A percentile compares a stretch with the other conserved stretches of the same genome.
phyloP scores from a whole-genome alignment of 2,329 filamentous ascomycete genomes.

The Tolypocladium guangdongense region DNA sequence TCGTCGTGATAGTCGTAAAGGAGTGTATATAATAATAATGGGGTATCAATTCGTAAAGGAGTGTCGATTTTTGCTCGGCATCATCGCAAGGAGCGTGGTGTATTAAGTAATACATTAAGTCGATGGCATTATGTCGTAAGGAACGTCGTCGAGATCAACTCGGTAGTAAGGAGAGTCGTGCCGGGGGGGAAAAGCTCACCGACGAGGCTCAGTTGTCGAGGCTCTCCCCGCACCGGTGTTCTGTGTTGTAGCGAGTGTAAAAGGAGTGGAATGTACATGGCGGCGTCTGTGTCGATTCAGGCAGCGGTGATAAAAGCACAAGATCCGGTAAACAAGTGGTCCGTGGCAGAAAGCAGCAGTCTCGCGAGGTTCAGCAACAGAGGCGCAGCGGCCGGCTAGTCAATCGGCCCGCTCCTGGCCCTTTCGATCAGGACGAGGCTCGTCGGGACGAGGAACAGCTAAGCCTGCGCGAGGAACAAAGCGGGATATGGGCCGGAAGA shows the following conservation, averaged over 20 bases:
- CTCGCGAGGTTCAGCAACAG: background rate
- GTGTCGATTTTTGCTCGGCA: conserved; percentile 13
- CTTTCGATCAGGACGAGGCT: conserved; percentile 9
- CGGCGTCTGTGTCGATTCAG: conserved; percentile 18
- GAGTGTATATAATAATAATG: conserved; percentile 18
- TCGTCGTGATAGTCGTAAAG: conserved; percentile 26
- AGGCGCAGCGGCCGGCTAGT: conserved; percentile 11
- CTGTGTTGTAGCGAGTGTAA: conserved; percentile 20
- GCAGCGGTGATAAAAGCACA: background rate
- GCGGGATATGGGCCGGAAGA: conserved; percentile 23
- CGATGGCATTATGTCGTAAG: conserved; percentile 9
- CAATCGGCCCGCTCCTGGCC: conserved; percentile 22
- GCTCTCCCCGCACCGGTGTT: background rate
- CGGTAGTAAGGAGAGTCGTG: conserved; percentile 13
- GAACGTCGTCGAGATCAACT: conserved; percentile 22
- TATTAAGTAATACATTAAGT: conserved; percentile 20
- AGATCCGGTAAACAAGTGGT: background rate
- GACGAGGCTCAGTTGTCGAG: conserved; percentile 3
- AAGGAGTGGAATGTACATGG: conserved; percentile 27
- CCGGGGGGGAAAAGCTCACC: background rate
- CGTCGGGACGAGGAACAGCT: conserved; percentile 14
- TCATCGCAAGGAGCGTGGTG: conserved; percentile 20
- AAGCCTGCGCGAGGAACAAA: conserved; percentile 22
- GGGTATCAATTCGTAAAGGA: conserved; percentile 23
- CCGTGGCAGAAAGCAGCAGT: conserved; percentile 9